These are phyloP conservation scores for Moringa oleifera DNA, from an alignment of 345 rosid species.

Conservation along the genomic window DNA sequence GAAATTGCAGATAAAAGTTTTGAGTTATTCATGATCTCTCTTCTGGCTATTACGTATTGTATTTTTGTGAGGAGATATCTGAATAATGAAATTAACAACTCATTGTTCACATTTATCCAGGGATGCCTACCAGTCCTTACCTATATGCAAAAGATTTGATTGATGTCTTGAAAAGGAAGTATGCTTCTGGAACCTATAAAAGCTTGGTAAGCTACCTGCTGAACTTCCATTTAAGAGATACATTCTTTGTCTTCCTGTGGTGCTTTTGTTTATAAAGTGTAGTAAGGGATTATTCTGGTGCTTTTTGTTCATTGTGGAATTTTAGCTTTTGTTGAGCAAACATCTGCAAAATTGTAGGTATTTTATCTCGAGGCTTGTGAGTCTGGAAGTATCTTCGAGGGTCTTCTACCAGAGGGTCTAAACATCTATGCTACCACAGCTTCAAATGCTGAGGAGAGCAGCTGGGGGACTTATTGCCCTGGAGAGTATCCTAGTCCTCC, in stretches of 20 bases:
- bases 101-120: conserved; percentile 27
- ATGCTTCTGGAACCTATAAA: conserved; percentile 72
- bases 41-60: not conserved
- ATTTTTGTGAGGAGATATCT: not conserved
- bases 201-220: conserved; percentile 52
- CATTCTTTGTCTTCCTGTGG: not conserved
- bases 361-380: conserved; percentile 99
- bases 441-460: conserved; percentile 87
- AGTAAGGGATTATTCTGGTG: not conserved
- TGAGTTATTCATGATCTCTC: too few relatives aligned
- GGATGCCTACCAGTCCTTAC: conserved; percentile 95
- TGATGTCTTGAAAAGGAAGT: conserved; percentile 67
- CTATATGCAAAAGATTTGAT: conserved; percentile 76
- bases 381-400: conserved; percentile 97
- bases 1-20: not conserved
- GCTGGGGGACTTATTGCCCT: conserved; percentile 99
- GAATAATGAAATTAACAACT: conserved; percentile 5
- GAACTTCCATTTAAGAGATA: not conserved
- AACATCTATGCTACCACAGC: conserved; percentile 97
- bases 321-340: conserved; percentile 2
- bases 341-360: conserved; percentile 45
- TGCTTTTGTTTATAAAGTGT: too few relatives aligned
- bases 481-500: conserved; percentile 91
- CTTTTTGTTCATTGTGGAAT: not conserved
- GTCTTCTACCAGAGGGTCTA: conserved; percentile 85